Evolutionary conservation across 768 basidiomycete species (phyloP).

Genomic region (Porphyrellus cyaneotinctus): DNA sequence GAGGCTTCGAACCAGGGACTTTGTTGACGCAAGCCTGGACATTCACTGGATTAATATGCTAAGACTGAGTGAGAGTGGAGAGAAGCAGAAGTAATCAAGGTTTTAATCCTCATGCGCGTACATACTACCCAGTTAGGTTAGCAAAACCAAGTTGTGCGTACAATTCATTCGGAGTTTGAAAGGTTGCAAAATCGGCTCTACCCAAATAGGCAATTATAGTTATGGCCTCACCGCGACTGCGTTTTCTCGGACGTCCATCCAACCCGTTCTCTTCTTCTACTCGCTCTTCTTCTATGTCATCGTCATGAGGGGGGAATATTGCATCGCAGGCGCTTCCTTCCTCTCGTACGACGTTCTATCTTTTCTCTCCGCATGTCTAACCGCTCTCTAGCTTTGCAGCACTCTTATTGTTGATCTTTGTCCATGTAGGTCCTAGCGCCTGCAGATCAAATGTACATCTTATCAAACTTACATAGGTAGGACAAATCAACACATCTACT

Average conservation of each 20-base stretch:
- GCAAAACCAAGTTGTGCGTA: too few species aligned
- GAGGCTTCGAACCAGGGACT: conserved; percentile 17
- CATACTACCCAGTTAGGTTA: conserved; percentile 19
- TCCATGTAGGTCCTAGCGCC: conserved; percentile 54
- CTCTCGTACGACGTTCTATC: conserved; percentile 53
- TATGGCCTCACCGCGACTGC: conserved; percentile 23
- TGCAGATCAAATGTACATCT: conserved; percentile 18
- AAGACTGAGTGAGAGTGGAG: conserved; percentile 1
- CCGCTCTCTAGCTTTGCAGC: conserved; percentile 24
- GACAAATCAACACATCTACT: conserved; percentile 74
- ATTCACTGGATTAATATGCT: conserved; percentile 12
- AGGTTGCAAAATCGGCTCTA: conserved; percentile 18
- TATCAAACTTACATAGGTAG: conserved; percentile 48
- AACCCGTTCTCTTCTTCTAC: conserved; percentile 16
- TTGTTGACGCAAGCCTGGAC: conserved; percentile 26
- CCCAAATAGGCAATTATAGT: neutral
- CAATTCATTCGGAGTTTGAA: conserved; percentile 17
- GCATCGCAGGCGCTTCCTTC: conserved; percentile 66
- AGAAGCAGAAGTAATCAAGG: conserved; percentile 3
- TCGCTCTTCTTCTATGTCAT: conserved; percentile 19
- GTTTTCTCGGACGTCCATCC: conserved; percentile 19
- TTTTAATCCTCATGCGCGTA: conserved; percentile 9
- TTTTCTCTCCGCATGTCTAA: conserved; percentile 12
- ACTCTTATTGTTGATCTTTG: conserved; percentile 68
- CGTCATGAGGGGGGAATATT: conserved; percentile 70